Evolutionary conservation across 768 basidiomycete species (phyloP).

Genomic region (Naganishia onofrii): DNA sequence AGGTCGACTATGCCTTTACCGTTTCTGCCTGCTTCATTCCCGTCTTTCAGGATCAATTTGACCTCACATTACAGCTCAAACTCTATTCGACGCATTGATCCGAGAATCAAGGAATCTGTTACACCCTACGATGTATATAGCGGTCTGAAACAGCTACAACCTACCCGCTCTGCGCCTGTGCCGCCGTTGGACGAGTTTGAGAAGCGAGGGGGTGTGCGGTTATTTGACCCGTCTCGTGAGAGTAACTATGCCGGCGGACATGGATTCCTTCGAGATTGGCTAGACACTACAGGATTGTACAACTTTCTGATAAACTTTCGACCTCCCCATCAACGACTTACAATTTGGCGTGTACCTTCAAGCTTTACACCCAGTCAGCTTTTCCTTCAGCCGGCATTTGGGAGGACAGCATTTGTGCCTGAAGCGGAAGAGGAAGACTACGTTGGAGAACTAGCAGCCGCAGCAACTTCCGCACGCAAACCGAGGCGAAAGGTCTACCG

Average conservation of each 20-base stretch:
- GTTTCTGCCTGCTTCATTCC: conserved; percentile 18
- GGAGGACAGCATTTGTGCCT: conserved; percentile 10
- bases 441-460: neutral
- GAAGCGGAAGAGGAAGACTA: conserved; percentile 8
- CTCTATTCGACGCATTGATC: conserved; percentile 13
- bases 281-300: conserved; percentile 7
- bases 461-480: neutral
- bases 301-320: conserved; percentile 11
- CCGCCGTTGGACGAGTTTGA: conserved; percentile 7
- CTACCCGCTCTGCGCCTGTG: neutral
- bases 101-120: neutral
- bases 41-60: conserved; percentile 14
- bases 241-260: conserved; percentile 18
- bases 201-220: conserved; percentile 16
- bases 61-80: conserved; percentile 12
- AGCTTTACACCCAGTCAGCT: conserved; percentile 18
- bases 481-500: conserved; percentile 8
- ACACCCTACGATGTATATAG: neutral
- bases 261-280: conserved; percentile 10
- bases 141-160: conserved; percentile 9
- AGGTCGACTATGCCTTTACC: conserved; percentile 17
- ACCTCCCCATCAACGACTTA: conserved; percentile 16
- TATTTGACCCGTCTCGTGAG: conserved; percentile 19
- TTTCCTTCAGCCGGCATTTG: conserved; percentile 24
- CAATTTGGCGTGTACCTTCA: conserved; percentile 22